Conservation (phyloP, 192 early-diverging fungal species). For the Rhizophagus prolifer region DNA sequence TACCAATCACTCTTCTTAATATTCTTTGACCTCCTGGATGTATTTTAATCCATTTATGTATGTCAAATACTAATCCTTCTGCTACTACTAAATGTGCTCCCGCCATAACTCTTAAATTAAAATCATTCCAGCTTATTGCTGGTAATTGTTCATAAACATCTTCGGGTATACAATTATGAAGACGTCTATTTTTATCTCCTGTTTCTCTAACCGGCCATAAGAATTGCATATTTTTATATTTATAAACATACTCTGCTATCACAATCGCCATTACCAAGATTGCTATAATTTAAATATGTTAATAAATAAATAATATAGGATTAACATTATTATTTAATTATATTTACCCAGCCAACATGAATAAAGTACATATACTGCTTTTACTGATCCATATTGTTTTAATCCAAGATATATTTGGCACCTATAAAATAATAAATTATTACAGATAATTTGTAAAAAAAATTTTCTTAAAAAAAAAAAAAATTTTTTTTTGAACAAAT, state of each 20-base stretch:
- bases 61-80: conserved; percentile 26
- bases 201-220: not conserved
- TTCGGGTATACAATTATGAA: conserved; percentile 3
- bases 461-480: not conserved
- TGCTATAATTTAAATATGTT: not conserved
- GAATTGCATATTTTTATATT: conserved; percentile 1
- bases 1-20: conserved; percentile 28
- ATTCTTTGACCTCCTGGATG: conserved; percentile 29
- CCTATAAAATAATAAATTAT: not conserved
- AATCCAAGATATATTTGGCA: not conserved
- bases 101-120: not conserved
- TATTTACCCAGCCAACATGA: not conserved
- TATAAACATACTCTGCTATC: not conserved
- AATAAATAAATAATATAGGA: not conserved
- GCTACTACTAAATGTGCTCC: conserved; percentile 21
- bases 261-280: not conserved
- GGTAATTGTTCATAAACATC: not conserved
- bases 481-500: not conserved
- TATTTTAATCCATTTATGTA: conserved; percentile 23
- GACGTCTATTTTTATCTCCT: not conserved
- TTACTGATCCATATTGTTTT: not conserved
- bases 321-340: not conserved
- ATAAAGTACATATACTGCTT: not conserved
- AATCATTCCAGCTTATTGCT: not conserved
- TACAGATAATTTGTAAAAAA: not conserved